Evolutionary conservation across 352 stramenopile species (phyloP).

Genomic region (Pythium monospermum): DNA sequence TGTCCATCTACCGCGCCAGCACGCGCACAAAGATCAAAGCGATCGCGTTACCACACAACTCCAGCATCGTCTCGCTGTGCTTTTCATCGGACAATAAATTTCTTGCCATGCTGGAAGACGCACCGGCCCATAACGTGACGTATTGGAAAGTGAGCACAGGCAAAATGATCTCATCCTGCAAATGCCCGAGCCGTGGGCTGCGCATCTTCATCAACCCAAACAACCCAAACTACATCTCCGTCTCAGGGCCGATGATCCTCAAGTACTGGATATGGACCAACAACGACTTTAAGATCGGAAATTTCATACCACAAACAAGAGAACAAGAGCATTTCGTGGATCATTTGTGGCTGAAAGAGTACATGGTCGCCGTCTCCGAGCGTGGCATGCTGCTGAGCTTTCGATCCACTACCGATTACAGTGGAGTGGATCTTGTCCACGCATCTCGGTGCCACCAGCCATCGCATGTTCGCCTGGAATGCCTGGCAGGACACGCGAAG

Average conservation of each 20-base stretch:
- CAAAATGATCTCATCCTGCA: slow-evolving; percentile 67
- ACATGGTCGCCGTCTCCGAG: slow-evolving; percentile 70
- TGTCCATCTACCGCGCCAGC: slow-evolving; percentile 61
- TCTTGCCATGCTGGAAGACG: slow-evolving; percentile 63
- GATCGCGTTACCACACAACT: slow-evolving; percentile 43
- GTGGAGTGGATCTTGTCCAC: slow-evolving; percentile 58
- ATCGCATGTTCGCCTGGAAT: slow-evolving; percentile 67
- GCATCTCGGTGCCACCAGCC: slow-evolving; percentile 61
- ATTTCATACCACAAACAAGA: slow-evolving; percentile 62
- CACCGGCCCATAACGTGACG: slow-evolving; percentile 60
- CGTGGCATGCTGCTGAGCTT: slow-evolving; percentile 63
- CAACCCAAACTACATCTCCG: slow-evolving; percentile 68
- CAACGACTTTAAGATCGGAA: slow-evolving; percentile 72
- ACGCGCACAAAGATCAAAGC: slow-evolving; percentile 39
- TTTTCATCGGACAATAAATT: slow-evolving; percentile 80
- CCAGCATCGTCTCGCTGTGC: slow-evolving; percentile 55
- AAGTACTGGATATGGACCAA: slow-evolving; percentile 79
- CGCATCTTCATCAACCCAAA: slow-evolving; percentile 66
- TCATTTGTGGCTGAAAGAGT: slow-evolving; percentile 68
- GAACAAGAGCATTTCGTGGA: slow-evolving; percentile 85
- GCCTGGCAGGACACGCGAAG: slow-evolving; percentile 54
- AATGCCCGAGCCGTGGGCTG: slow-evolving; percentile 58
- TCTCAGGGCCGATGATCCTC: slow-evolving; percentile 68
- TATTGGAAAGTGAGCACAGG: slow-evolving; percentile 79
- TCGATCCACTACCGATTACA: slow-evolving; percentile 40